These are phyloP conservation scores for Sphagnum magellanicum DNA, from an alignment of 228 moss, liverwort and hornwort genomes.

Conservation along the genomic window DNA sequence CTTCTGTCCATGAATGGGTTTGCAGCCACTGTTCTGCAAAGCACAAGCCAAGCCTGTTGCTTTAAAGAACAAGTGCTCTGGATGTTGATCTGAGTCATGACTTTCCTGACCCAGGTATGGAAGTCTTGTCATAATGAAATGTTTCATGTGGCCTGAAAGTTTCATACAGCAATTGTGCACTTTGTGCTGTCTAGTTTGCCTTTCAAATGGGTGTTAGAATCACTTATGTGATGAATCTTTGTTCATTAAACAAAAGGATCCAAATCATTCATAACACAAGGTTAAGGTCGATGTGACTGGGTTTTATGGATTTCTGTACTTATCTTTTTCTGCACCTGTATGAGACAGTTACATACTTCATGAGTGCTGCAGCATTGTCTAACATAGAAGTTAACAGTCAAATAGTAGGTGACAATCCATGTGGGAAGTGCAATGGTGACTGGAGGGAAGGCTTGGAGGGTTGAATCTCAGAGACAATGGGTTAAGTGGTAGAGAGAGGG, in stretches of 20 bases:
- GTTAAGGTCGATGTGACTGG: no score
- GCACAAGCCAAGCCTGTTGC: slow-evolving; percentile 18
- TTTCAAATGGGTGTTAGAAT: no score
- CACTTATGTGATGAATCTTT: not conserved
- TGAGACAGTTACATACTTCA: no score
- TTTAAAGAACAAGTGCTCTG: slow-evolving; percentile 61
- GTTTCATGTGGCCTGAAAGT: no score
- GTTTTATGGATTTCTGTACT: no score
- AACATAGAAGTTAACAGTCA: not conserved
- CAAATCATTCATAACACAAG: no score
- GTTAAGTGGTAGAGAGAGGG: not conserved
- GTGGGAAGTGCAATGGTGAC: not conserved
- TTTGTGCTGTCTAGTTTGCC: no score
- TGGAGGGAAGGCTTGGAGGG: not conserved
- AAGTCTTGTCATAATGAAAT: not conserved
- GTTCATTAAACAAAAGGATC: no score
- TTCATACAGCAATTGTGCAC: no score
- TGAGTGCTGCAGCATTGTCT: no score
- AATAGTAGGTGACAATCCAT: not conserved
- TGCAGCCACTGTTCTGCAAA: not conserved
- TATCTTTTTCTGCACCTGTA: no score
- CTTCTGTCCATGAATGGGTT: not conserved
- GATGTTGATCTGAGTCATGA: slow-evolving; percentile 82
- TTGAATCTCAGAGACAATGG: not conserved
- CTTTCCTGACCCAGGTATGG: slow-evolving; percentile 82